Conservation (phyloP, 1,139 yeast genomes). For the Scheffersomyces titani region DNA sequence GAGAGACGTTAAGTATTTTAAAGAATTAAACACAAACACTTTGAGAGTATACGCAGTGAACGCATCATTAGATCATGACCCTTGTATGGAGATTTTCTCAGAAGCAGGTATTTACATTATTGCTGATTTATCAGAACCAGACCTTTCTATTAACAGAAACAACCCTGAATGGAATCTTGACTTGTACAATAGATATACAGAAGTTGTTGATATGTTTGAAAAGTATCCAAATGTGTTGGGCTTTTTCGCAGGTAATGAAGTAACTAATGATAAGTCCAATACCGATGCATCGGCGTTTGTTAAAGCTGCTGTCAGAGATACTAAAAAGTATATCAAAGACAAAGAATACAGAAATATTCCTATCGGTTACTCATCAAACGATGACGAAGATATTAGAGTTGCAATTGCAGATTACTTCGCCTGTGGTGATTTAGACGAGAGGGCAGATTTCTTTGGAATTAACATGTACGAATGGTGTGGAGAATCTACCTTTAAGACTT, state of each 20-base stretch:
- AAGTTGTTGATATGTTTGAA: slow-evolving; percentile 71
- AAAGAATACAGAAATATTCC: slow-evolving; percentile 73
- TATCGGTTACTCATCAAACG: slow-evolving; percentile 89
- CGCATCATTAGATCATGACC: slow-evolving; percentile 60
- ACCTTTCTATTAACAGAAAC: slow-evolving; percentile 61
- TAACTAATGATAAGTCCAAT: slow-evolving; percentile 69
- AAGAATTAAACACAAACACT: slow-evolving; percentile 64
- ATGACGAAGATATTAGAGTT: slow-evolving; percentile 70
- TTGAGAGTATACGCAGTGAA: slow-evolving; percentile 76
- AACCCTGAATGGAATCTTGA: slow-evolving; percentile 60
- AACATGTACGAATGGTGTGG: slow-evolving; percentile 99
- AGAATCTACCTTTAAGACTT: slow-evolving; percentile 53
- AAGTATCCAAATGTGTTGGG: slow-evolving; percentile 77
- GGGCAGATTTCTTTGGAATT: slow-evolving; percentile 89
- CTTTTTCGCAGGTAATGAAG: slow-evolving; percentile 92
- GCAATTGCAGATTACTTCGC: slow-evolving; percentile 79
- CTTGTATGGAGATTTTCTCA: slow-evolving; percentile 64
- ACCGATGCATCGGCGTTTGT: slow-evolving; percentile 84
- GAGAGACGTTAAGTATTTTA: slow-evolving; percentile 75
- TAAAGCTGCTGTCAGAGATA: slow-evolving; percentile 86
- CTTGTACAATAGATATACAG: slow-evolving; percentile 66
- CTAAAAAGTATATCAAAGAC: slow-evolving; percentile 69
- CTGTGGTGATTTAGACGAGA: slow-evolving; percentile 63
- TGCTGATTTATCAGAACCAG: slow-evolving; percentile 73
- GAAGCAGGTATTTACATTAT: slow-evolving; percentile 81